These are phyloP conservation scores for Pilaira anomala DNA, from an alignment of 192 early-diverging fungal genomes.

Conservation along the genomic window DNA sequence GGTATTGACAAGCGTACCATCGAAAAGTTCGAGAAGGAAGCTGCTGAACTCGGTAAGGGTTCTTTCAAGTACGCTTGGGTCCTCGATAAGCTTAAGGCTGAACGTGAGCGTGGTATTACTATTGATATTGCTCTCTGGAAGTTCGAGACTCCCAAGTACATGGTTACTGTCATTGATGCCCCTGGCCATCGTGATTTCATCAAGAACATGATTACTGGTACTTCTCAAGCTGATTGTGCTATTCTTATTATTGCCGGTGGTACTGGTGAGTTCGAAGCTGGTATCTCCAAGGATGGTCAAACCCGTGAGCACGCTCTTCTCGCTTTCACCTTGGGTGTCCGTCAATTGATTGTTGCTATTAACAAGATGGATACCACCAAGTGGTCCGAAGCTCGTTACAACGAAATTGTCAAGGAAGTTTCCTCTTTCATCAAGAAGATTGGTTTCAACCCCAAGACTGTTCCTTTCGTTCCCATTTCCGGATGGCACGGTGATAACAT, in stretches of 20 bases:
- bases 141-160: conserved; percentile 90
- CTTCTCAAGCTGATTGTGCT: conserved; percentile 89
- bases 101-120: conserved; percentile 99
- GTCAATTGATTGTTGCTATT: conserved; percentile 96
- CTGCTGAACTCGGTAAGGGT: conserved; percentile 97
- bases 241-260: conserved; percentile 77
- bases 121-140: conserved; percentile 98
- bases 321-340: conserved; percentile 96
- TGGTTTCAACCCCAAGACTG: conserved; percentile 89
- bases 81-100: conserved; percentile 98
- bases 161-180: conserved; percentile 96
- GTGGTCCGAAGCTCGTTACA: conserved; percentile 92
- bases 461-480: conserved; percentile 97
- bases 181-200: conserved; percentile 99
- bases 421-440: conserved; percentile 96
- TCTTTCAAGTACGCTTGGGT: conserved; percentile 99
- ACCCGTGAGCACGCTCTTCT: conserved; percentile 99
- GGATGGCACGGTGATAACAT: conserved; percentile 99
- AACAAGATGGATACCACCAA: conserved; percentile 99
- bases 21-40: conserved; percentile 99
- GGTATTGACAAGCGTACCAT: conserved; percentile 99
- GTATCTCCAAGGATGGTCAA: conserved; percentile 99
- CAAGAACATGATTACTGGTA: conserved; percentile 99
- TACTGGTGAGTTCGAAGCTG: conserved; percentile 87
- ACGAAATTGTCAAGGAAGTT: conserved; percentile 96